Conservation (phyloP, 805 yeast species). For the Candida boleticola region DNA sequence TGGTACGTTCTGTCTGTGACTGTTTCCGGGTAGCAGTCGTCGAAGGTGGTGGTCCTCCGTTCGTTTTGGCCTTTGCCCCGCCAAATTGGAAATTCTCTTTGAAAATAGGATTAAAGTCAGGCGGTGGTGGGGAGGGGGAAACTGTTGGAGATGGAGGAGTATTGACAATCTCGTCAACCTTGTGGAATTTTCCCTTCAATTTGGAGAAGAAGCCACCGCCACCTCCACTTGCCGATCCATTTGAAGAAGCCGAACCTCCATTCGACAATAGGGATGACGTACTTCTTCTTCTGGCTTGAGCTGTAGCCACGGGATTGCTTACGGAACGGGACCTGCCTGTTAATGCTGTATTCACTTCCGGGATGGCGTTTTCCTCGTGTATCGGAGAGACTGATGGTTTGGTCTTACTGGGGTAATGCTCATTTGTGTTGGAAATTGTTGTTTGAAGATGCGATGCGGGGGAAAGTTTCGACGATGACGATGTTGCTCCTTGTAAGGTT, state of each 20-base stretch:
- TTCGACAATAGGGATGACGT: conserved; percentile 11
- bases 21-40: background rate
- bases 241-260: conserved; percentile 13
- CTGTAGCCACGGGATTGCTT: conserved; percentile 2
- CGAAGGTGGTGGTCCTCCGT: background rate
- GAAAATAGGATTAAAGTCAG: conserved; percentile 9
- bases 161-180: conserved; percentile 12
- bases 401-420: conserved; percentile 26
- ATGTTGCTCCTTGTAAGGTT: background rate
- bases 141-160: conserved; percentile 5
- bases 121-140: conserved; percentile 4
- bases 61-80: background rate
- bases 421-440: conserved; percentile 31
- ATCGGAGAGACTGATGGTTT: conserved; percentile 31
- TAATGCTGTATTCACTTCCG: background rate
- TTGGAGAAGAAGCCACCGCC: conserved; percentile 33
- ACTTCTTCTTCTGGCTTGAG: conserved; percentile 16
- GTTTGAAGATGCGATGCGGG: conserved; percentile 21
- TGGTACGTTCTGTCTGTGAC: background rate
- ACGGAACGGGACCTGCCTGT: conserved; percentile 5
- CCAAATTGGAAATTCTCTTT: conserved; percentile 17
- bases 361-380: conserved; percentile 17
- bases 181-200: conserved; percentile 32
- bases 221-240: conserved; percentile 11
- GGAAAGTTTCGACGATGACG: conserved; percentile 3